Conservation (phyloP, 441 rosid genomes). For the Croton setiger region DNA sequence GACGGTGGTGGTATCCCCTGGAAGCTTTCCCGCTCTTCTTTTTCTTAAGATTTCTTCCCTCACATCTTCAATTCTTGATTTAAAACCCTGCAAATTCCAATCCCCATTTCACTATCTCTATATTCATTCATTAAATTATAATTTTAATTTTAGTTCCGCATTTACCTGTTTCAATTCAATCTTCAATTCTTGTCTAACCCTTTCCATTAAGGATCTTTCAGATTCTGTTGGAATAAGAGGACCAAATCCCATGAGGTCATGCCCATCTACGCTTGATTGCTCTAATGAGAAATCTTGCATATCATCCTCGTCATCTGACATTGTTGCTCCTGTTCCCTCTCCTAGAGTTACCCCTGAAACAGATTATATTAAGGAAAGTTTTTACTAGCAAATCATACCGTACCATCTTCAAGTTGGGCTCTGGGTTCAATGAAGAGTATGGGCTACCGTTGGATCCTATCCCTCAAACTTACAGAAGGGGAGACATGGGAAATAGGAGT, state of each 20-base stretch:
- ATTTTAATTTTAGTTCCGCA: too few species aligned
- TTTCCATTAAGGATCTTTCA: constrained; percentile 94
- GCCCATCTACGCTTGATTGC: constrained; percentile 55
- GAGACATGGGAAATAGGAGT: too few species aligned
- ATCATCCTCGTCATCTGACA: constrained; percentile 97
- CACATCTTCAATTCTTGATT: constrained; percentile 90
- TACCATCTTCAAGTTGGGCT: too few species aligned
- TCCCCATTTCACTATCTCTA: not conserved
- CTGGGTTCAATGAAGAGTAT: too few species aligned
- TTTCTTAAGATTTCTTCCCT: constrained; percentile 94
- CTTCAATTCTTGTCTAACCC: constrained; percentile 91
- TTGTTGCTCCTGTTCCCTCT: constrained; percentile 87
- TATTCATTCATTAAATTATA: too few species aligned
- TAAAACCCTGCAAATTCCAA: constrained; percentile 57
- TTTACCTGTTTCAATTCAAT: constrained; percentile 82
- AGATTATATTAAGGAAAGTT: not conserved
- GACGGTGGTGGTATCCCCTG: constrained; percentile 97
- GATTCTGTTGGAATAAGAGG: constrained; percentile 93
- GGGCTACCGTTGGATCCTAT: too few species aligned
- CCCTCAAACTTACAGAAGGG: too few species aligned
- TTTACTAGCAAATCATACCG: too few species aligned
- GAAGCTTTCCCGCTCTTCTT: constrained; percentile 93
- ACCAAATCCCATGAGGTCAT: constrained; percentile 88
- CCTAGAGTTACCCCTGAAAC: constrained; percentile 62
- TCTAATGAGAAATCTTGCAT: constrained; percentile 69